Percentiles rank a stretch among this genome's conserved stretches.
Evolutionary conservation across 495 filamentous ascomycete genomes (phyloP).

Genomic region (Penicillium soppii): DNA sequence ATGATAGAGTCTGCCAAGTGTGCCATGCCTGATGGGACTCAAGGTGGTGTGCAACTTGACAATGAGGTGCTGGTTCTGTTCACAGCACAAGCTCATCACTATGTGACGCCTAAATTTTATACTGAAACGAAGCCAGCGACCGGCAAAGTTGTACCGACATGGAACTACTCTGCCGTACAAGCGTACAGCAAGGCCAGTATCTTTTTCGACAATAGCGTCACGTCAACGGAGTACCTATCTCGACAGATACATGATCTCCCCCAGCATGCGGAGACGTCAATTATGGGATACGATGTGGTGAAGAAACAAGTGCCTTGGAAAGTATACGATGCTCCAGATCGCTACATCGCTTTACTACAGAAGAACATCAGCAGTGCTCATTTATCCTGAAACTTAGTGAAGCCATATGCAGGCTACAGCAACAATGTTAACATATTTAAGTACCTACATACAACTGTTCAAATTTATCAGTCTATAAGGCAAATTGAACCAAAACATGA

Average conservation of each 20-base stretch:
- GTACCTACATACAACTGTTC: no score
- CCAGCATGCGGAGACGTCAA: background rate
- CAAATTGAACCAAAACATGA: no score
- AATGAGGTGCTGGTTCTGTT: background rate
- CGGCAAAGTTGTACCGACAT: slow-evolving; percentile 57
- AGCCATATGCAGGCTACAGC: no score
- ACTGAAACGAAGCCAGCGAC: slow-evolving; percentile 52
- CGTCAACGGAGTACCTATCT: background rate
- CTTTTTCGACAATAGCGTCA: background rate
- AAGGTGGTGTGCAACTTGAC: background rate
- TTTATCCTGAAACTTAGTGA: no score
- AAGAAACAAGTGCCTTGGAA: background rate
- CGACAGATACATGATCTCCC: background rate
- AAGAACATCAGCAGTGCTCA: no score
- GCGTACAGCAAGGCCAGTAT: slow-evolving; percentile 36
- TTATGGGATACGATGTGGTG: background rate
- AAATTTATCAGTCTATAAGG: no score
- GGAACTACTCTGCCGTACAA: slow-evolving; percentile 55
- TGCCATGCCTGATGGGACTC: background rate
- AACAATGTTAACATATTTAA: no score
- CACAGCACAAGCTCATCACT: slow-evolving; percentile 33
- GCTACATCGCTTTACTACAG: background rate
- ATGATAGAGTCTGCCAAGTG: background rate
- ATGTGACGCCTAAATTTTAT: slow-evolving; percentile 58
- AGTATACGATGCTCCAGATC: background rate